Percentiles rank a stretch among this genome's conserved stretches.
Evolutionary conservation across 345 rosid genomes (phyloP).

Genomic region (Linum lewisii): DNA sequence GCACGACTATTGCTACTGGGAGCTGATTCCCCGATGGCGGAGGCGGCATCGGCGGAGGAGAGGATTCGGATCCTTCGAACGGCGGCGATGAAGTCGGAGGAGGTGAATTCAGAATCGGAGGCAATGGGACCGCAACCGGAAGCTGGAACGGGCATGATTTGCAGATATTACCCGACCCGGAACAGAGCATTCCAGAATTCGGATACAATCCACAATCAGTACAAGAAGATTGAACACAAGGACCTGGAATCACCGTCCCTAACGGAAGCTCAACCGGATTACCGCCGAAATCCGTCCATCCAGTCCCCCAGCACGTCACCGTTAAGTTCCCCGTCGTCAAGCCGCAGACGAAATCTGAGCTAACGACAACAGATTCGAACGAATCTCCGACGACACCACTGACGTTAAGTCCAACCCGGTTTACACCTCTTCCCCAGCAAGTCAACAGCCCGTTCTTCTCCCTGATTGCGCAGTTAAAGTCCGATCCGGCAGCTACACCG

Average conservation of each 20-base stretch:
- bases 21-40: conserved; percentile 13
- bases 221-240: conserved; percentile 42
- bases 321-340: conserved; percentile 37
- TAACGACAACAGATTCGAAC: conserved; percentile 40
- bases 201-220: conserved; percentile 34
- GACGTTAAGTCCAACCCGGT: conserved; percentile 11
- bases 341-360: conserved; percentile 42
- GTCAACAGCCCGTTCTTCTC: conserved; percentile 29
- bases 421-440: conserved; percentile 43
- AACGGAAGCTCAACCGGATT: conserved; percentile 15
- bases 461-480: conserved; percentile 35
- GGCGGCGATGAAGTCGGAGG: conserved; percentile 4
- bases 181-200: conserved; percentile 35
- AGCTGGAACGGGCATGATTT: conserved; percentile 35
- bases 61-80: conserved; percentile 8
- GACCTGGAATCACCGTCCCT: conserved; percentile 43
- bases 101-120: conserved; percentile 10
- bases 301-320: conserved; percentile 42
- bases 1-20: conserved; percentile 25
- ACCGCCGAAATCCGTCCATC: conserved; percentile 27
- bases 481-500: conserved; percentile 29
- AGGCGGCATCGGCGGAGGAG: conserved; percentile 1
- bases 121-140: conserved; percentile 37
- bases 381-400: conserved; percentile 15
- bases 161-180: conserved; percentile 45